phyloP scores from a whole-genome alignment of 768 basidiomycete species.

The Leccinum variicolor region DNA sequence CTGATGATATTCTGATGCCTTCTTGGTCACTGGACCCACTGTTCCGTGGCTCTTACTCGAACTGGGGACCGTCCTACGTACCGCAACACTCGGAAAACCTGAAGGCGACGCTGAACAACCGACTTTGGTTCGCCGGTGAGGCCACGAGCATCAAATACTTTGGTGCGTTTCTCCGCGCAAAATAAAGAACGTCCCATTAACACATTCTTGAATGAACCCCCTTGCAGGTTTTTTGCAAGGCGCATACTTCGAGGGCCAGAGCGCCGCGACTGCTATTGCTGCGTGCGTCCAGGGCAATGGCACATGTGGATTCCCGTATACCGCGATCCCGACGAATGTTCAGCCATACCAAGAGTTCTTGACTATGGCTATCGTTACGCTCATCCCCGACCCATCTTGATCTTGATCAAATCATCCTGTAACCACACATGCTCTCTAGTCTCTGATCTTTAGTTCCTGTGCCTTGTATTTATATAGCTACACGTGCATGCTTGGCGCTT shows the following conservation, averaged over 20 bases:
- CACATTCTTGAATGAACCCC: neutral
- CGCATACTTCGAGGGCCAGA: constrained; percentile 53
- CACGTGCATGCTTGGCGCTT: neutral
- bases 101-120: constrained; percentile 46
- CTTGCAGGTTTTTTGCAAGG: constrained; percentile 52
- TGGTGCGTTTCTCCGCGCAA: constrained; percentile 36
- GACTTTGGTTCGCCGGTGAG: constrained; percentile 64
- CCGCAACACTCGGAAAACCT: constrained; percentile 52
- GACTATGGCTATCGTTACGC: neutral
- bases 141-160: constrained; percentile 56
- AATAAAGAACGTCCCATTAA: neutral
- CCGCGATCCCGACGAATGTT: constrained; percentile 29
- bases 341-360: constrained; percentile 29
- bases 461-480: neutral
- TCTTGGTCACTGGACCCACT: constrained; percentile 53
- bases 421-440: neutral
- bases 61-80: constrained; percentile 65
- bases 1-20: constrained; percentile 52
- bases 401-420: neutral
- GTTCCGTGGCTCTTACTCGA: constrained; percentile 50
- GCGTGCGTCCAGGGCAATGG: constrained; percentile 37
- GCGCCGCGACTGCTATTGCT: constrained; percentile 38
- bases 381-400: neutral
- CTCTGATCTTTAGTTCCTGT: neutral
- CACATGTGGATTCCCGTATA: constrained; percentile 25